Evolutionary conservation across 169 alveolate species (phyloP).

Genomic region (Plasmodium cynomolgi): DNA sequence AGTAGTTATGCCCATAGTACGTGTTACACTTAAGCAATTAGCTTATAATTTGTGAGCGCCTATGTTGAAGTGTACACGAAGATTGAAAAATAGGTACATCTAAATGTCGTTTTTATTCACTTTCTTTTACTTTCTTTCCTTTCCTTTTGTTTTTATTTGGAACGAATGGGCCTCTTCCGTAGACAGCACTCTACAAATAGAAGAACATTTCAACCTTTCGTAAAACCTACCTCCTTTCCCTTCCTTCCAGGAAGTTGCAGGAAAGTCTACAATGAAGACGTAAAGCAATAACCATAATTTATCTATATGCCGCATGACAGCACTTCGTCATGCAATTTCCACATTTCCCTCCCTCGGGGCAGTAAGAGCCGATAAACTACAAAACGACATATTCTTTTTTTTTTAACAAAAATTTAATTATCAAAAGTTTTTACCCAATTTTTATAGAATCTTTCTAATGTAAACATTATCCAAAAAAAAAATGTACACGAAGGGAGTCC

Average conservation of each 20-base stretch:
- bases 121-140: neutral
- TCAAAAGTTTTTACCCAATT: neutral
- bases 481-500: neutral
- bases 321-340: neutral
- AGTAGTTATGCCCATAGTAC: neutral
- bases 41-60: neutral
- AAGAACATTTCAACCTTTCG: neutral
- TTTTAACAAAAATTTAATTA: neutral
- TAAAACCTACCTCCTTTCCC: neutral
- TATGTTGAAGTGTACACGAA: neutral
- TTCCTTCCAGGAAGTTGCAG: neutral
- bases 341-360: neutral
- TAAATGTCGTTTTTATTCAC: neutral
- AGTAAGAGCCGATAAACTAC: neutral
- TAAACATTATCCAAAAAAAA: neutral
- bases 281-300: neutral
- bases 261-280: neutral
- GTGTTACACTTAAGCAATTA: neutral
- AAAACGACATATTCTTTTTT: neutral
- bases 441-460: neutral
- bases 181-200: neutral
- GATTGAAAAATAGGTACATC: neutral
- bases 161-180: neutral
- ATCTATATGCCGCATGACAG: neutral
- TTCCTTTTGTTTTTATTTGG: neutral